These are phyloP conservation scores for Ascochyta viciae-villosae DNA, from an alignment of 2,329 filamentous ascomycete genomes.

Conservation along the genomic window DNA sequence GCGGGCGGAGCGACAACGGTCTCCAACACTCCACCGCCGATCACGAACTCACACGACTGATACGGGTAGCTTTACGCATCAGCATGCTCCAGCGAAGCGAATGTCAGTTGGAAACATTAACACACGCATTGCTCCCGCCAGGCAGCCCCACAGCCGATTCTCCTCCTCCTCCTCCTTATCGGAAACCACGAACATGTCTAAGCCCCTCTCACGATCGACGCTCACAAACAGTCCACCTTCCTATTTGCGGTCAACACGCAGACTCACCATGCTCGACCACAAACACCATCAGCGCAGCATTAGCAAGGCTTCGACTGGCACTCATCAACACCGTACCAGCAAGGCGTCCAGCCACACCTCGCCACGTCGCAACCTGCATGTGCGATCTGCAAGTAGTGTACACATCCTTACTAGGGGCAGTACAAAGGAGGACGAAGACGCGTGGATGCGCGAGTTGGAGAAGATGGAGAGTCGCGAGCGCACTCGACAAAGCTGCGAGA, in stretches of 20 bases:
- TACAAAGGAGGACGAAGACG: constrained; percentile 1
- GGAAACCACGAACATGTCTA: background rate
- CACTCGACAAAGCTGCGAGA: constrained; percentile 8
- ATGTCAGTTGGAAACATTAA: background rate
- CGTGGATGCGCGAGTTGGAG: constrained; percentile 17
- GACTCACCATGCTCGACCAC: background rate
- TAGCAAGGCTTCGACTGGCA: background rate
- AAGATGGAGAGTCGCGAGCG: constrained; percentile 20
- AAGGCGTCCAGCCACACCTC: background rate
- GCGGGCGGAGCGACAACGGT: background rate
- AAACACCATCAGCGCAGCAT: constrained; percentile 1
- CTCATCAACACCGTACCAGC: background rate
- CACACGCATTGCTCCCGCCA: background rate
- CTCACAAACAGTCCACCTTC: background rate
- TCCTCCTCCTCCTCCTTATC: constrained; percentile 1
- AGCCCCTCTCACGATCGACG: background rate
- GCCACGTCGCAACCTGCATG: background rate
- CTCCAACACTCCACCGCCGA: background rate
- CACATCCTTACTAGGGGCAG: background rate
- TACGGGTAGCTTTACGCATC: background rate
- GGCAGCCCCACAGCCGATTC: constrained; percentile 1
- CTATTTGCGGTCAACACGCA: background rate
- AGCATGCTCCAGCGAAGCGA: background rate
- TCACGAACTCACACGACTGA: background rate
- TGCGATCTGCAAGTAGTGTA: background rate